phyloP scores from a whole-genome alignment of 202 grass and related monocot species.

The Schoenoplectus tabernaemontani region DNA sequence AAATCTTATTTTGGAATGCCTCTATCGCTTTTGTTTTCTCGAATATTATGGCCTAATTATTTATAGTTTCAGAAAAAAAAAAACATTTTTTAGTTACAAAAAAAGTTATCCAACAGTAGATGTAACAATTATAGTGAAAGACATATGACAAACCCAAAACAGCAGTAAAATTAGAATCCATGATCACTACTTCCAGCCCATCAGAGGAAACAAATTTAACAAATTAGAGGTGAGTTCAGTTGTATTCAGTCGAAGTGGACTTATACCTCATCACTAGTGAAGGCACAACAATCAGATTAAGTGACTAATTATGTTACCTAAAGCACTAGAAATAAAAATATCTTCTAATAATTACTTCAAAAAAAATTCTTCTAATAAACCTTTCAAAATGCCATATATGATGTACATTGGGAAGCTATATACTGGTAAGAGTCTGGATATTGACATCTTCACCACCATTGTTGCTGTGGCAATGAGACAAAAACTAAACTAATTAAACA shows the following conservation, averaged over 20 bases:
- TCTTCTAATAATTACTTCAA: too few relatives aligned
- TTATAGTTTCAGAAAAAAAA: background rate
- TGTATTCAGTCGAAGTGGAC: background rate
- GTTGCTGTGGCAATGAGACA: background rate
- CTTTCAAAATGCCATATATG: background rate
- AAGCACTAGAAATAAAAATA: background rate
- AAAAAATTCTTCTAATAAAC: background rate
- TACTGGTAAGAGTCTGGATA: background rate
- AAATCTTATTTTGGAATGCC: background rate
- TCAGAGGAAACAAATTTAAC: background rate
- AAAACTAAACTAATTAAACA: too few relatives aligned
- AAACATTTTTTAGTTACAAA: background rate
- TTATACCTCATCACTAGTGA: background rate
- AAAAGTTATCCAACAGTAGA: background rate
- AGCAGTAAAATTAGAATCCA: background rate
- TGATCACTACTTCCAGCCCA: too few relatives aligned
- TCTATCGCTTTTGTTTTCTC: conserved; percentile 16
- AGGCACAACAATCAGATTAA: background rate
- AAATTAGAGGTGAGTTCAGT: background rate
- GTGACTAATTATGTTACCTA: background rate
- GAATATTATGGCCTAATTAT: conserved; percentile 3
- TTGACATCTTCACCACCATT: background rate
- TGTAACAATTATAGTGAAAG: background rate
- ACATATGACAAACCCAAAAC: too few relatives aligned
- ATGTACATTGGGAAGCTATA: background rate